phyloP scores from a whole-genome alignment of 164 flowering plant species.

The Piper betle region DNA sequence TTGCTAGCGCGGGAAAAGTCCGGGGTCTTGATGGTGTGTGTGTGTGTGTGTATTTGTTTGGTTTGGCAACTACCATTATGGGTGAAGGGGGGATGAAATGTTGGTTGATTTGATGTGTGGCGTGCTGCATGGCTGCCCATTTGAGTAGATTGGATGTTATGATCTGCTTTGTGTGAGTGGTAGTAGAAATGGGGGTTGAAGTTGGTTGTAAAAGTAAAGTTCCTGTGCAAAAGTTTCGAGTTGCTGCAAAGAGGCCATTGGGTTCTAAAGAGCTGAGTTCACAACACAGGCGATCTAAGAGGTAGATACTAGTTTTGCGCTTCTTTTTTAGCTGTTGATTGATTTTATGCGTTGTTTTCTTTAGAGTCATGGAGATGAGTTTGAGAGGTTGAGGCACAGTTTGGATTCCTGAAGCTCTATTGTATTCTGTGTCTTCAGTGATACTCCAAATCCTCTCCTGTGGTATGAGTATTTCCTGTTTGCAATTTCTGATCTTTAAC shows the following conservation, averaged over 20 bases:
- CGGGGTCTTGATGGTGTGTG: background rate
- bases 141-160: background rate
- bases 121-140: background rate
- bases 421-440: background rate
- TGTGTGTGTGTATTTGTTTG: background rate
- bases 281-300: conserved; percentile 36
- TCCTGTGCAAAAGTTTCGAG: conserved; percentile 21
- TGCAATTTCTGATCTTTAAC: conserved; percentile 4
- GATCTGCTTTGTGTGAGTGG: conserved; percentile 14
- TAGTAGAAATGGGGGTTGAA: conserved; percentile 14
- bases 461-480: background rate
- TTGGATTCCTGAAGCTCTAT: background rate
- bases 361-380: background rate
- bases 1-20: background rate
- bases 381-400: background rate
- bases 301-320: conserved; percentile 11
- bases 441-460: background rate
- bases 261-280: conserved; percentile 23
- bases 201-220: conserved; percentile 9
- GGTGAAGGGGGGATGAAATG: background rate
- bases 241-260: conserved; percentile 20
- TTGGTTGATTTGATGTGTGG: background rate
- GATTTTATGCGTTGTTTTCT: background rate
- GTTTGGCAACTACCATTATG: background rate
- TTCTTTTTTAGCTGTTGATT: background rate